Base-by-base conservation (phyloP, 2,329 filamentous ascomycete genomes). In the Aureobasidium sp. region DNA sequence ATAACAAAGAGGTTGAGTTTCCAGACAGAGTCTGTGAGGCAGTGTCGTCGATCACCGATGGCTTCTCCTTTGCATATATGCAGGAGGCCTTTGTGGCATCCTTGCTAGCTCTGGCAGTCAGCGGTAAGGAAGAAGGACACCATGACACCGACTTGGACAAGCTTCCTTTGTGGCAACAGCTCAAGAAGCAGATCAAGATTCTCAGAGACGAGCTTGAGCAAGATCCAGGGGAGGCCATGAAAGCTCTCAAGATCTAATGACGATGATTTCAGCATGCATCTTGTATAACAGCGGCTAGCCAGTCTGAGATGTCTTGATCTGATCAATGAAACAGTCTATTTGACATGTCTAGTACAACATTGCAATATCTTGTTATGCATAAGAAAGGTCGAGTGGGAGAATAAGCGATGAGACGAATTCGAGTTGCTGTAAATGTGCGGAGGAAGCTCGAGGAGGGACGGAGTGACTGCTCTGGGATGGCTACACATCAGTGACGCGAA, bases 1-100 rank as follows among this genome's bases (percentile, higher is more conserved):
- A 69, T 54, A 70, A 71, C 51, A 61, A 55, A 30, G 64, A 66
- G 5, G 45, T 69, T n/a, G 64, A 66, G 16, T 70, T 70, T 49
- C 51, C 69, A 63, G 61, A 73, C 66, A 64, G 71, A 61, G 45
- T 73, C 61, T 68, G 67, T 54, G 63, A 61, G 9, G 77, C 81
- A 36, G 79, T 88, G 63, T 83, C 85, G 2, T 75, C 77, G 5
- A 83, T 86, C 59, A 88, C 84, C 0, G 74, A 82, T 42, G 78
- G 79, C 11, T 88, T 88, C 70, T 85, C 82, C 69, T 88, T 87
- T 68, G 85, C 85, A 0, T 88, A 87, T 67, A 80, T 88, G 72
- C 85, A 88, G 67, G 85, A 88, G 69, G 84, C 84, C 0, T 88
- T 88, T 66, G 82, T 88, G 1, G 83, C 84, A 1, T 80, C 83